Evolutionary conservation across 1,284 basidiomycete genomes (phyloP).

Genomic region (Kwoniella shivajii): DNA sequence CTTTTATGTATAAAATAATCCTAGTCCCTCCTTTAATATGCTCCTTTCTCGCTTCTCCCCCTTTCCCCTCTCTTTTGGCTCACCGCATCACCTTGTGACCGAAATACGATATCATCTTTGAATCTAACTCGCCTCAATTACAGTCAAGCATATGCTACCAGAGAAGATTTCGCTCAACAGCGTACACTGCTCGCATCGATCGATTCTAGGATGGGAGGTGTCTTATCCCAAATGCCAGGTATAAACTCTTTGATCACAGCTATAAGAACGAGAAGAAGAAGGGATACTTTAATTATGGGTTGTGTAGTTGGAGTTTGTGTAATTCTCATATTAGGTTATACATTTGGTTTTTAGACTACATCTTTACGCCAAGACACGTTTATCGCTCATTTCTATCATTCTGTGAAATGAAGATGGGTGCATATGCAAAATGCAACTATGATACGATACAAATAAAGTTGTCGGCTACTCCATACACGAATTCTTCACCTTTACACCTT

Average conservation of each 20-base stretch:
- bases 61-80: background rate
- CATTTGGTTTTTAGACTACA: slow-evolving; percentile 59
- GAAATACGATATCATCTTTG: background rate
- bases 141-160: slow-evolving; percentile 96
- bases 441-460: background rate
- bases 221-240: slow-evolving; percentile 85
- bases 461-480: background rate
- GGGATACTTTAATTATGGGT: slow-evolving; percentile 89
- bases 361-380: background rate
- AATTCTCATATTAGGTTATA: slow-evolving; percentile 75
- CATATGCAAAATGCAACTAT: slow-evolving; percentile 5
- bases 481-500: background rate
- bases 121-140: background rate
- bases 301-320: slow-evolving; percentile 81
- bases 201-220: slow-evolving; percentile 77
- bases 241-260: slow-evolving; percentile 87
- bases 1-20: slow-evolving; percentile 70
- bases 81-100: background rate
- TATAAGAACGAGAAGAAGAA: slow-evolving; percentile 85
- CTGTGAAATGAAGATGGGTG: background rate
- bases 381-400: background rate
- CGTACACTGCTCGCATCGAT: slow-evolving; percentile 72
- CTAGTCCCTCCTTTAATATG: background rate
- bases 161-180: slow-evolving; percentile 90
- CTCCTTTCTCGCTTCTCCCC: background rate